phyloP scores from a whole-genome alignment of 2,329 filamentous ascomycete species.

The Falciphora oryzae region DNA sequence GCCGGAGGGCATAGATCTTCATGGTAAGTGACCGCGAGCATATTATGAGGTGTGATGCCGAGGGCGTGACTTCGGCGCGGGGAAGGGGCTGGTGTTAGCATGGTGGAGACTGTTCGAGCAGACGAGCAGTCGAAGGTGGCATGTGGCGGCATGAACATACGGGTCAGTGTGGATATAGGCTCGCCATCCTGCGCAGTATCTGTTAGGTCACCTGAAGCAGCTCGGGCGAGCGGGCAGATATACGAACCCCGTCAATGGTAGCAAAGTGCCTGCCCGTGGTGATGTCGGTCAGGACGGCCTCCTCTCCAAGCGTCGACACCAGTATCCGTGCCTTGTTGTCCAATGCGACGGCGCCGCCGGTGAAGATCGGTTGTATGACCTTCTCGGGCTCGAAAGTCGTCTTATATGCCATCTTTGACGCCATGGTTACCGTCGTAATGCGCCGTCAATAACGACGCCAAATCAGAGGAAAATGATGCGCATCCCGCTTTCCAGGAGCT shows the following conservation, averaged over 20 bases:
- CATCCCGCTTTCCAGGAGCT: constrained; percentile 1
- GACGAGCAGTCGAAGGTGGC: constrained; percentile 3
- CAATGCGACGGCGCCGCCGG: constrained; percentile 80
- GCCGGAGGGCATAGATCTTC: constrained; percentile 75
- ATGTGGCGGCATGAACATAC: constrained; percentile 31
- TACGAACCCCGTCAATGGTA: constrained; percentile 74
- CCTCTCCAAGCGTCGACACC: constrained; percentile 85
- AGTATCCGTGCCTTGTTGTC: constrained; percentile 77
- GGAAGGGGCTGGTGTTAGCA: constrained; percentile 16
- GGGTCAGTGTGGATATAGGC: constrained; percentile 65
- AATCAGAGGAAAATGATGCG: constrained; percentile 4
- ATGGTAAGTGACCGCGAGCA: constrained; percentile 96
- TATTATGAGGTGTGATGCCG: constrained; percentile 78
- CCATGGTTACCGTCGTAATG: constrained; percentile 39
- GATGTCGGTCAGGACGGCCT: constrained; percentile 81
- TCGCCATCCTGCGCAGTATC: constrained; percentile 60
- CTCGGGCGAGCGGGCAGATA: too few relatives aligned
- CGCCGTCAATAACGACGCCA: background rate
- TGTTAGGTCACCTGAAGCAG: background rate
- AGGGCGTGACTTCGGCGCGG: constrained; percentile 66
- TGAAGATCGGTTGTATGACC: constrained; percentile 89
- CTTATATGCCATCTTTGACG: constrained; percentile 60
- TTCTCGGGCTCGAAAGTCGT: constrained; percentile 83
- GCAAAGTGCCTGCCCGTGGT: constrained; percentile 76
- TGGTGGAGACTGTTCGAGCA: background rate